Evolutionary conservation across 257 asterid genomes (phyloP), one percentile per base, ranked within the genome.

Genomic region (Solanum sejunctum): DNA sequence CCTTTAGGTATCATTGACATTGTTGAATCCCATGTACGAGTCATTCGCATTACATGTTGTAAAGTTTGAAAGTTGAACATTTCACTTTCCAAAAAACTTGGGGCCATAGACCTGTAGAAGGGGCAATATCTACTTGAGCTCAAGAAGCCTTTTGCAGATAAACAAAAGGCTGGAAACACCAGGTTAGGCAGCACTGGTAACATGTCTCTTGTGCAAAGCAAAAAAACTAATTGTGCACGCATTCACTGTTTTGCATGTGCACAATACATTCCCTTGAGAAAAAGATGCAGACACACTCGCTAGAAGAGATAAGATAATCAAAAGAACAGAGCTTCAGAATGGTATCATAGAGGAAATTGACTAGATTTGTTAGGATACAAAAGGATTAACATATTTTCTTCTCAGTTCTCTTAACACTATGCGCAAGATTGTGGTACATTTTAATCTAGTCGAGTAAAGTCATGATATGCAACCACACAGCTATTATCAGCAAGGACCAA

Each of bases 1-100:
- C 98, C 98, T 86, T 92, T 94, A 69, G 91, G 95, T 86, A 94
- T 87, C 92, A 94, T 89, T 61, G 98, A 94, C 97, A 94, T 93
- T 47, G 93, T 88, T 82, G 98, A 93, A 88, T 94, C 98, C 98
- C 97, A 94, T 60, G 98, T 89, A 82, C 97, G 96, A 80, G 94
- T 92, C 98, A 93, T 93, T 70, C 91, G 86, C 95, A 94, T 89
- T 84, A 91, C 88, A 86, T 93, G 97, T 85, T 91, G 92, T 81
- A 94, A 88, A 36, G 97, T 91, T 86, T 94, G 98, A 83, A 92
- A 87, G 45, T 93, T 91, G 84, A 94, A 91, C 71, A 92, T 88
- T 86, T 94, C 96, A 85, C 86, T 94, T 84, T 94, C 97, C 86
- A 91, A 83, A 82, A 93, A 86, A 83, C 89, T 91, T 15, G 98